These are phyloP conservation scores for Cladophialophora psammophila DNA, from an alignment of 2,329 filamentous ascomycete genomes.

Conservation along the genomic window DNA sequence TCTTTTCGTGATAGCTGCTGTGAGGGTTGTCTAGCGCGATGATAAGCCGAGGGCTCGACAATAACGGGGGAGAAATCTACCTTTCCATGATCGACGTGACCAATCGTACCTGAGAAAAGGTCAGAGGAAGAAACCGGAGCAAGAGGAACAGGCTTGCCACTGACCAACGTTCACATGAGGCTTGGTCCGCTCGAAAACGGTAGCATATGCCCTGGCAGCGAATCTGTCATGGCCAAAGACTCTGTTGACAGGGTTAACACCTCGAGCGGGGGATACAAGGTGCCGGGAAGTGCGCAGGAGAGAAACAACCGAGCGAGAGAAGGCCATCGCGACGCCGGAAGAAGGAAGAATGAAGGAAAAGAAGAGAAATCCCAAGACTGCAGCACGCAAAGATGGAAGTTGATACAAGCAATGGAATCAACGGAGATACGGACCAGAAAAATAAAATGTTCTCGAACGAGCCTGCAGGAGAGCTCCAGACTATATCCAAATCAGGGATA, in stretches of 20 bases:
- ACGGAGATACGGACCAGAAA: slow-evolving; percentile 18
- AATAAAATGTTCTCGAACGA: slow-evolving; percentile 14
- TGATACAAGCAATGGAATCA: slow-evolving; percentile 6
- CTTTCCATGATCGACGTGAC: slow-evolving; percentile 99
- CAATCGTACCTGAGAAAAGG: slow-evolving; percentile 77
- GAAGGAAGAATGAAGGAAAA: slow-evolving; percentile 32
- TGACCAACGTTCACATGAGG: slow-evolving; percentile 97
- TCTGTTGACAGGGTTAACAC: slow-evolving; percentile 76
- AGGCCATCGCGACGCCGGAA: slow-evolving; percentile 70
- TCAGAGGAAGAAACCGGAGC: neutral
- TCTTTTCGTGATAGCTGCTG: slow-evolving; percentile 97
- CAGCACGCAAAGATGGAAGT: slow-evolving; percentile 17
- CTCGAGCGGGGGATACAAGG: slow-evolving; percentile 72
- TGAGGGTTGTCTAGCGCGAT: slow-evolving; percentile 82
- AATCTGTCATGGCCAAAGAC: slow-evolving; percentile 56
- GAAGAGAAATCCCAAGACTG: slow-evolving; percentile 24
- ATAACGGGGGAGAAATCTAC: slow-evolving; percentile 57
- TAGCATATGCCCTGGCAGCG: slow-evolving; percentile 64
- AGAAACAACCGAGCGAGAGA: slow-evolving; percentile 78
- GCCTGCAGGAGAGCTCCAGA: slow-evolving; percentile 6
- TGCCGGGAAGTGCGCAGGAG: slow-evolving; percentile 82
- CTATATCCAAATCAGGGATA: slow-evolving; percentile 7
- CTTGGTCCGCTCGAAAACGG: slow-evolving; percentile 84
- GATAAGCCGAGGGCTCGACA: slow-evolving; percentile 33
- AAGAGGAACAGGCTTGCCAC: slow-evolving; percentile 36